A percentile compares a stretch with the other conserved stretches of the same genome.
Conservation (phyloP, 495 filamentous ascomycete genomes). For the Echria macrotheca region DNA sequence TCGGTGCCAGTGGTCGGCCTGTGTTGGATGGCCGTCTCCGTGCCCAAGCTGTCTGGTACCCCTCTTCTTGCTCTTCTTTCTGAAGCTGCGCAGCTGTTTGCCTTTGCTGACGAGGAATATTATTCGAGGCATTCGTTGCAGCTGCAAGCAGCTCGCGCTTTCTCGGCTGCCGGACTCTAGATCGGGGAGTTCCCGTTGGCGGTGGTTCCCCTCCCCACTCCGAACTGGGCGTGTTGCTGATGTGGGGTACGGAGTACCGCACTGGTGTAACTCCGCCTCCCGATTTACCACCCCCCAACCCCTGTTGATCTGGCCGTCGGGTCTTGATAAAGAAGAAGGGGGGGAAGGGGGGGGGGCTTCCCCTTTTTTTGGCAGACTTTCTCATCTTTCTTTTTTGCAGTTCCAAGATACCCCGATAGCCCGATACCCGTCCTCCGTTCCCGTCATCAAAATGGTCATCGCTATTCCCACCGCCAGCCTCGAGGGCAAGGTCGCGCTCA, state of each 20-base stretch:
- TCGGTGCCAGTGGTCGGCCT: too few species aligned
- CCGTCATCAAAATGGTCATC: slow-evolving; percentile 24
- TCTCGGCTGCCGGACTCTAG: slow-evolving; percentile 14
- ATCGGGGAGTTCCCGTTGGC: slow-evolving; percentile 14
- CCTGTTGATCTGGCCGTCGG: slow-evolving; percentile 1
- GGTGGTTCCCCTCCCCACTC: slow-evolving; percentile 21
- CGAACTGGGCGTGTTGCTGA: slow-evolving; percentile 9
- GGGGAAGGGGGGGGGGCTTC: too few species aligned
- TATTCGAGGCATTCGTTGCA: too few species aligned
- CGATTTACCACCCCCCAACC: slow-evolving; percentile 3
- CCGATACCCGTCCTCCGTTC: background rate
- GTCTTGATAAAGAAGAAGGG: background rate
- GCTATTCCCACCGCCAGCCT: slow-evolving; percentile 37
- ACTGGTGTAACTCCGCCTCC: slow-evolving; percentile 13
- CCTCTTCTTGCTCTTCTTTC: too few species aligned
- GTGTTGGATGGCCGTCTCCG: too few species aligned
- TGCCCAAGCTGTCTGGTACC: too few species aligned
- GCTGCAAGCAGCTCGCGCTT: too few species aligned
- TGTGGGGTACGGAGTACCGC: slow-evolving; percentile 16
- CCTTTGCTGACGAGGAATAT: too few species aligned
- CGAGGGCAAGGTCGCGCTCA: slow-evolving; percentile 64
- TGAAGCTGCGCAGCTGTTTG: too few species aligned
- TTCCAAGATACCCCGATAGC: background rate
- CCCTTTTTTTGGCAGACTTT: too few species aligned
- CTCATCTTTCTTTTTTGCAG: too few species aligned